Conservation (phyloP, 2,329 filamentous ascomycete species). For the Seiridium unicorne region DNA sequence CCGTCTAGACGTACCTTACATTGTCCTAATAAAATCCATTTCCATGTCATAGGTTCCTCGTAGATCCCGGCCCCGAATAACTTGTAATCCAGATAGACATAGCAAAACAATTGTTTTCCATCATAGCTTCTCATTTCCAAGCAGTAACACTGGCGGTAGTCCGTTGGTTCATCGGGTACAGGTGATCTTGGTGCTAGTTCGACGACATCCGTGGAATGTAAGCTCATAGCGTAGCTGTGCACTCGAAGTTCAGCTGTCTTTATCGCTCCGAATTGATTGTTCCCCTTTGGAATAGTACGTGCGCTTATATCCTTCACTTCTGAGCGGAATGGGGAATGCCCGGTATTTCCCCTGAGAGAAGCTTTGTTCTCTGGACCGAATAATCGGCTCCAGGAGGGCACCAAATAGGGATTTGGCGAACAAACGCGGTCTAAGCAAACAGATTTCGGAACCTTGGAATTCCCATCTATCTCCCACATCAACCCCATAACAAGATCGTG, state of each 20-base stretch:
- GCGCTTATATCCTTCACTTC: neutral
- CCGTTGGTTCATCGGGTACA: too few relatives aligned
- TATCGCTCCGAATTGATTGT: neutral
- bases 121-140: neutral
- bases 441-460: neutral
- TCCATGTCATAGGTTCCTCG: neutral
- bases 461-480: neutral
- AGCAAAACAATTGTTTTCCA: neutral
- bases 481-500: neutral
- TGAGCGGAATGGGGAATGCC: neutral
- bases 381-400: neutral
- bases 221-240: neutral
- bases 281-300: neutral
- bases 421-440: neutral
- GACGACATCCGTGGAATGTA: neutral
- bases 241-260: neutral
- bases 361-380: neutral
- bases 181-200: neutral
- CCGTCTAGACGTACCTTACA: neutral
- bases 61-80: neutral
- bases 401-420: neutral
- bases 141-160: neutral
- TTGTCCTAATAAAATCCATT: neutral
- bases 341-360: neutral
- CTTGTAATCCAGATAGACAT: neutral